Conservation (phyloP, 192 early-diverging fungal genomes). For the Paraglomus brasilianum region DNA sequence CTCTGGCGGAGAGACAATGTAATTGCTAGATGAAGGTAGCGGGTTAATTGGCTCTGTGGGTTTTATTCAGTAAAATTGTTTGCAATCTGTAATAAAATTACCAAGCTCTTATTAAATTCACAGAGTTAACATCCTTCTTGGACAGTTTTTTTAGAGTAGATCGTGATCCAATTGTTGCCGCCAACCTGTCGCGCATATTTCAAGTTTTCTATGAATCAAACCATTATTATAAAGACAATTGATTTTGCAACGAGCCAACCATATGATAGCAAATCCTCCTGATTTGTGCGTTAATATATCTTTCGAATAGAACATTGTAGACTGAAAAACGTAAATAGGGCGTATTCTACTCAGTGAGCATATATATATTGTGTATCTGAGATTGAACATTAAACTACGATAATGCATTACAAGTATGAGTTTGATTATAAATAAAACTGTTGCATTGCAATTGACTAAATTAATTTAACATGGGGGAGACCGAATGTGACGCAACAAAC, state of each 20-base stretch:
- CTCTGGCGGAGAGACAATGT: conserved; percentile 45
- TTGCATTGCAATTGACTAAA: too few relatives aligned
- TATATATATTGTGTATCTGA: too few relatives aligned
- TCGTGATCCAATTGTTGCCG: conserved; percentile 51
- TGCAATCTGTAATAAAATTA: conserved; percentile 9
- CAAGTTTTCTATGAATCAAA: background rate
- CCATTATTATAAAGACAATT: background rate
- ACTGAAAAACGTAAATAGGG: too few relatives aligned
- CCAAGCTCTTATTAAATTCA: conserved; percentile 54
- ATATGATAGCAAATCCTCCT: conserved; percentile 51
- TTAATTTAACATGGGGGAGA: too few relatives aligned
- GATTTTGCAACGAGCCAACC: conserved; percentile 31
- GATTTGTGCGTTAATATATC: conserved; percentile 53
- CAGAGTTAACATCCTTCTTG: conserved; percentile 53
- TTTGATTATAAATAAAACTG: too few relatives aligned
- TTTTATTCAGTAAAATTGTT: too few relatives aligned
- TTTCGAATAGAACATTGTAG: conserved; percentile 60
- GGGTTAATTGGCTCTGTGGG: too few relatives aligned
- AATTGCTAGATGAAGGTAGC: conserved; percentile 30
- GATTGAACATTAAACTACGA: too few relatives aligned
- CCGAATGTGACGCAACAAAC: too few relatives aligned
- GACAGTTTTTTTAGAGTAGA: conserved; percentile 52
- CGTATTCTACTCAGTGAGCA: too few relatives aligned
- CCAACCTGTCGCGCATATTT: too few relatives aligned
- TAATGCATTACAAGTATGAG: too few relatives aligned